Evolutionary conservation across 768 basidiomycete species (phyloP).

Genomic region (Boletus sp.): DNA sequence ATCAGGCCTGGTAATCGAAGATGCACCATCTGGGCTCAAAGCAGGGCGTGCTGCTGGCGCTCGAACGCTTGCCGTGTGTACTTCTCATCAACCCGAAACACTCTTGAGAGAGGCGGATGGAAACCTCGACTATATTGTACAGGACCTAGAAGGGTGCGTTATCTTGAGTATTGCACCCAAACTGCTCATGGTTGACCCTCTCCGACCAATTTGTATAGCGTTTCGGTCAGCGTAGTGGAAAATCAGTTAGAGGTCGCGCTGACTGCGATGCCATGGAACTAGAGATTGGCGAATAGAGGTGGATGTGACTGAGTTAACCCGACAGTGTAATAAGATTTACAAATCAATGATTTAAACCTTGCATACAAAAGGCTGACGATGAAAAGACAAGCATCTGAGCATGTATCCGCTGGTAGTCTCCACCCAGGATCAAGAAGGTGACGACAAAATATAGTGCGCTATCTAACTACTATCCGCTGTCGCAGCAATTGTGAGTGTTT

Average conservation of each 20-base stretch:
- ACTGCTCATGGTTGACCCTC: background rate
- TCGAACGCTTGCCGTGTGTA: constrained; percentile 77
- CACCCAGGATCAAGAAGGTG: background rate
- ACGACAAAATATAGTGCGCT: background rate
- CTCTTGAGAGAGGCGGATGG: constrained; percentile 40
- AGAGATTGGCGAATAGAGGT: background rate
- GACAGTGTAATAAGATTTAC: background rate
- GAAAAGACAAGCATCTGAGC: background rate
- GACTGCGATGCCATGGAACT: constrained; percentile 11
- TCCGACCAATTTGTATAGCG: constrained; percentile 3
- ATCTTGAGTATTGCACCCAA: background rate
- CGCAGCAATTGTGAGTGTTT: constrained; percentile 74
- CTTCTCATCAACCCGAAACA: constrained; percentile 60
- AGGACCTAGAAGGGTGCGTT: constrained; percentile 63
- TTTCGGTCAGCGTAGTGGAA: constrained; percentile 19
- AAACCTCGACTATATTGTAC: constrained; percentile 61
- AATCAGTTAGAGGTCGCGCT: constrained; percentile 23
- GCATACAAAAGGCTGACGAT: background rate
- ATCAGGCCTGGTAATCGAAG: constrained; percentile 84
- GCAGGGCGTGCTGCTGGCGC: constrained; percentile 76
- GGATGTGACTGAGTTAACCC: background rate
- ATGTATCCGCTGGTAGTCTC: background rate
- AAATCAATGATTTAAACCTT: background rate
- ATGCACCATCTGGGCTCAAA: constrained; percentile 79
- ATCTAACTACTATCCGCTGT: constrained; percentile 39